Conservation (phyloP, 139 green algal species). For the Auxenochlorella pyrenoidosa region DNA sequence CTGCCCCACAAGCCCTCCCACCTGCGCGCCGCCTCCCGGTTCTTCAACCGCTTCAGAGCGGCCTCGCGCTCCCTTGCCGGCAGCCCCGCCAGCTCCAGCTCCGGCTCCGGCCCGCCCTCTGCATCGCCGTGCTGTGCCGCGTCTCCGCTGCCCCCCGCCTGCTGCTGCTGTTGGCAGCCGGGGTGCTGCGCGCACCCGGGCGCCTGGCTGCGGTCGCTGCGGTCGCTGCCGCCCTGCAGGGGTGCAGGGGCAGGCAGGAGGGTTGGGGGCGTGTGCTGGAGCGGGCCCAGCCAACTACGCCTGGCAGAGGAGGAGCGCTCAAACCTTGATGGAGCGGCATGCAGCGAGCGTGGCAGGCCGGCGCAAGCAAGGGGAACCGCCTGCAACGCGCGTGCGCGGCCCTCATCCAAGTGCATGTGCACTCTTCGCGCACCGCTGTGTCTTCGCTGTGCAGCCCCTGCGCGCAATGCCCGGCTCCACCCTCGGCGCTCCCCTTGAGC, state of each 20-base stretch:
- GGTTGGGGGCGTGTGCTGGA: neutral
- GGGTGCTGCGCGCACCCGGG: neutral
- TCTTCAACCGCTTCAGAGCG: constrained; percentile 39
- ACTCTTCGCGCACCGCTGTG: neutral
- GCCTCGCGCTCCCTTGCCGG: constrained; percentile 34
- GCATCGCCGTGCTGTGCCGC: no score
- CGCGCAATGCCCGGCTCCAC: neutral
- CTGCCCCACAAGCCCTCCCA: neutral
- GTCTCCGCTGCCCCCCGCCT: neutral
- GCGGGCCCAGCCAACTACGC: no score
- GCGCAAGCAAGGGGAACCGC: no score
- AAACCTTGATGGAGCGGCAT: no score
- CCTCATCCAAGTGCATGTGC: no score
- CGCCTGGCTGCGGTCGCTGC: neutral
- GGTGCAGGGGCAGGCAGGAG: neutral
- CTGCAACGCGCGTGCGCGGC: no score
- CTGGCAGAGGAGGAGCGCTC: no score
- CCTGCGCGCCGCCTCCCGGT: constrained; percentile 46
- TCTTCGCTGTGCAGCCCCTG: neutral
- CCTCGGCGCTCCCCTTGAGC: neutral
- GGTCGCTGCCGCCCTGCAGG: neutral
- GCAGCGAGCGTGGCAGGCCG: no score
- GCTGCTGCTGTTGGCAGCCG: neutral
- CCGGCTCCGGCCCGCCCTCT: constrained; percentile 23
- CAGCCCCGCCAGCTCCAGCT: constrained; percentile 24